phyloP scores from a whole-genome alignment of 2,329 filamentous ascomycete species.

The Cytospora mali region DNA sequence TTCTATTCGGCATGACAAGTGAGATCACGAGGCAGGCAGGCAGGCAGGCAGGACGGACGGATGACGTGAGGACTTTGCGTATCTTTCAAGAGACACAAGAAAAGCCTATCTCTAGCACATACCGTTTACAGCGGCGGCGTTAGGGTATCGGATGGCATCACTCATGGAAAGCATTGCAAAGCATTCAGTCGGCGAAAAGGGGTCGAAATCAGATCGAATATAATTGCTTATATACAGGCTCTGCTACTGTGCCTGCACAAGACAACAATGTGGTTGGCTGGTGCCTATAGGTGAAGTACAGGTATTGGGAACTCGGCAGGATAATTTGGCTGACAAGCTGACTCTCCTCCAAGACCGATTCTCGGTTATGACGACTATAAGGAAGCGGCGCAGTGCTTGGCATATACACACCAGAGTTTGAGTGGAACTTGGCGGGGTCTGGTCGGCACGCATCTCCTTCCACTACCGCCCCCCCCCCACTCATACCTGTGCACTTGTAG shows the following conservation, averaged over 20 bases:
- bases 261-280: not conserved
- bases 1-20: not conserved
- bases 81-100: not conserved
- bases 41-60: not conserved
- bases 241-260: not conserved
- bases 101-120: not conserved
- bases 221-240: not conserved
- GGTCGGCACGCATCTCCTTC: not conserved
- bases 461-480: not conserved
- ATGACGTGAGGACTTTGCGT: not conserved
- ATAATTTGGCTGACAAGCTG: not conserved
- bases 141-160: slow-evolving; percentile 13
- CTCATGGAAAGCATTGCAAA: slow-evolving; percentile 7
- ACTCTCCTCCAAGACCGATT: not conserved
- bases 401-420: not conserved
- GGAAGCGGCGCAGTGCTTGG: not conserved
- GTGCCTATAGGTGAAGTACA: no score
- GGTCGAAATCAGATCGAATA: not conserved
- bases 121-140: slow-evolving; percentile 18
- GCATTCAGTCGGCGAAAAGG: not conserved
- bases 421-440: not conserved
- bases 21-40: not conserved
- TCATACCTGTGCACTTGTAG: not conserved
- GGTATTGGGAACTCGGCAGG: no score
- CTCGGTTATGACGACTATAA: not conserved